A percentile compares a stretch with the other conserved stretches of the same genome.
These are phyloP conservation scores for Hypomyces perniciosus DNA, from an alignment of 2,329 filamentous ascomycete genomes.

Conservation along the genomic window DNA sequence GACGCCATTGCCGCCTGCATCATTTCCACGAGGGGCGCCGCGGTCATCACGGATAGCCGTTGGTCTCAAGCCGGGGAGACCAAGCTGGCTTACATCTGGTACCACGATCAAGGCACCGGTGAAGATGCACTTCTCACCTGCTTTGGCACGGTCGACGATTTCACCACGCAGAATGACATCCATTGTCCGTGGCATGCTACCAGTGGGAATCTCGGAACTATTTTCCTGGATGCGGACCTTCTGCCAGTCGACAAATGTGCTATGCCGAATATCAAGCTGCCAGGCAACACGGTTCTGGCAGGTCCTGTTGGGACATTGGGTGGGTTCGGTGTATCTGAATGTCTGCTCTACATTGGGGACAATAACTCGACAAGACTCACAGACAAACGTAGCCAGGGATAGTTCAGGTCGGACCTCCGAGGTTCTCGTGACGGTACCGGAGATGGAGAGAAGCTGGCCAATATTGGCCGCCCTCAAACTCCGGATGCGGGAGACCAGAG, in stretches of 20 bases:
- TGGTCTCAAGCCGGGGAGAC: conserved; percentile 76
- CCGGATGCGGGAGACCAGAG: conserved; percentile 78
- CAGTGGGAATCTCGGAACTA: conserved; percentile 94
- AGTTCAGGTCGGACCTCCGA: conserved; percentile 95
- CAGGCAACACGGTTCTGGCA: conserved; percentile 90
- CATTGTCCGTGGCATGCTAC: conserved; percentile 97
- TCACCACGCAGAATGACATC: conserved; percentile 94
- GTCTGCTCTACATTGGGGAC: conserved; percentile 93
- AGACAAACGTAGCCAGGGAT: conserved; percentile 85
- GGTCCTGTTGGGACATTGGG: conserved; percentile 81
- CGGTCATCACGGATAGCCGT: conserved; percentile 80
- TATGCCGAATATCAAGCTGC: conserved; percentile 94
- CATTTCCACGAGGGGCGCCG: conserved; percentile 64
- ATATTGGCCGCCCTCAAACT: conserved; percentile 85
- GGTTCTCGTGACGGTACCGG: conserved; percentile 91
- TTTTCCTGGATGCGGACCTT: conserved; percentile 98
- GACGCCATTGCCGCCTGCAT: conserved; percentile 78
- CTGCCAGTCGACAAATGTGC: conserved; percentile 98
- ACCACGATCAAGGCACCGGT: conserved; percentile 95
- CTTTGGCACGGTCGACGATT: conserved; percentile 95
- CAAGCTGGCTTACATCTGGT: conserved; percentile 90
- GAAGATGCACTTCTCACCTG: conserved; percentile 97
- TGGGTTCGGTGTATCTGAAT: conserved; percentile 94
- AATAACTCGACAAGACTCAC: conserved; percentile 77
- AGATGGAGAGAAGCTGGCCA: conserved; percentile 89